Percentiles rank a stretch among this genome's conserved stretches.
phyloP scores from a whole-genome alignment of 257 asterid species.

The Apocynum venetum region DNA sequence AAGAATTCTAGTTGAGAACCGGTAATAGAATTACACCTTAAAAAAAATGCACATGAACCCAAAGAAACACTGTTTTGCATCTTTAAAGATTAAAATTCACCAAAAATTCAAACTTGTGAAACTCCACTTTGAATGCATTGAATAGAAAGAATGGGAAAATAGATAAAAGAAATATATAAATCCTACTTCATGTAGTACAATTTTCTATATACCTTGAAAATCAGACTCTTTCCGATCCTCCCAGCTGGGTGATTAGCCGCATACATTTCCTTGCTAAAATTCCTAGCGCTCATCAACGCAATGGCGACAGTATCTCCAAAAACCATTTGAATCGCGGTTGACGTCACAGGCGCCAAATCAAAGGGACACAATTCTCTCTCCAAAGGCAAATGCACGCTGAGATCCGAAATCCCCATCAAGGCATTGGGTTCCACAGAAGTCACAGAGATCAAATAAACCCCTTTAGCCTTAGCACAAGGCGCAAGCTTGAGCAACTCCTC shows the following conservation, averaged over 20 bases:
- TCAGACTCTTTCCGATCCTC: conserved; percentile 51
- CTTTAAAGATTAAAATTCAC: background rate
- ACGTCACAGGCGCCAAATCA: conserved; percentile 75
- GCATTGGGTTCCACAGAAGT: conserved; percentile 79
- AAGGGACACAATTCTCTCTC: conserved; percentile 89
- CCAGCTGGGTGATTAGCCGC: conserved; percentile 71
- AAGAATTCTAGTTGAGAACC: background rate
- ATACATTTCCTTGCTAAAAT: conserved; percentile 72
- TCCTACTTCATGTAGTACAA: background rate
- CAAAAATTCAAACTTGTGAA: background rate
- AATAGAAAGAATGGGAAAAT: background rate
- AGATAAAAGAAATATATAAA: background rate
- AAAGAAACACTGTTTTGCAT: background rate
- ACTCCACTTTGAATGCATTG: background rate
- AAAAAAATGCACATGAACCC: background rate
- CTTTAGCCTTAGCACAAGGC: conserved; percentile 91
- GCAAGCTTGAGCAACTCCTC: conserved; percentile 73
- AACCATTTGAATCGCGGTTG: conserved; percentile 50
- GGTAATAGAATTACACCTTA: background rate
- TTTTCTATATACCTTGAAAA: conserved; percentile 55
- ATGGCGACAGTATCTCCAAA: conserved; percentile 90
- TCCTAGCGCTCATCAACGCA: conserved; percentile 82
- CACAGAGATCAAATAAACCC: conserved; percentile 70
- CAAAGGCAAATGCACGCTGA: conserved; percentile 89
- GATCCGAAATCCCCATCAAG: conserved; percentile 55